Evolutionary conservation across 2,329 filamentous ascomycete species (phyloP), one percentile per base, ranked within the genome.

Genomic region (Fusarium goolgardi): DNA sequence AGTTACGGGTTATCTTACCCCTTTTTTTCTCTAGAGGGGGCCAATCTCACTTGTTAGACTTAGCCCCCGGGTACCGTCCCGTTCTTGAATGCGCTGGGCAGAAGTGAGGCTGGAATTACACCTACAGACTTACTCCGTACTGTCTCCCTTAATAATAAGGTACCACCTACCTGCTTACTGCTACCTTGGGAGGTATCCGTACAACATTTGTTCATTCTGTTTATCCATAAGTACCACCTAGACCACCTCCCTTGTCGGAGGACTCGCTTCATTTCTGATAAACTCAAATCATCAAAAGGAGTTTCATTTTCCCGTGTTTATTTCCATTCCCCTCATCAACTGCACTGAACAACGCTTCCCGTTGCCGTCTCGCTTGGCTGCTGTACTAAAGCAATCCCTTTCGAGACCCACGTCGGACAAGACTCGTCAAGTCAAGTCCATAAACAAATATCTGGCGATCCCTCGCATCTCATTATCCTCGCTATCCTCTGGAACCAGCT

Each of bases 251-350:
- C 34, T 40, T 40, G 34, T 41, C 49, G 16, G 46, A 37, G 25
- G 35, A 23, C 31, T 50, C 25, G 53, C 39, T 43, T 51, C 41
- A 18, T 46, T 39, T 51, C 43, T 64, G 35, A 49, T 31, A 37
- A 63, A 63, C 54, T 53, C 49, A 65, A 23, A 44, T 8, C 13
- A 50, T 43, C 37, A 18, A 40, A 46, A 50, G 51, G 60, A 47
- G 56, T 57, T 50, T 59, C 58, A 43, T 45, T 54, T 56, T 55
- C 39, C 63, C 63, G 67, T 67, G 62, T 63, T 69, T 63, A 61
- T 49, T 45, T 9, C 39, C 20, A 32, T 31, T 27, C n/a, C 34
- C 35, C 27, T 51, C 39, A 37, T 51, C 23, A 41, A 52, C 43
- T 50, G 55, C 59, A 41, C 51, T 27, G 44, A 49, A 40, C 47